phyloP scores from a whole-genome alignment of 2,329 filamentous ascomycete species.

The Ceratocystis harringtonii region DNA sequence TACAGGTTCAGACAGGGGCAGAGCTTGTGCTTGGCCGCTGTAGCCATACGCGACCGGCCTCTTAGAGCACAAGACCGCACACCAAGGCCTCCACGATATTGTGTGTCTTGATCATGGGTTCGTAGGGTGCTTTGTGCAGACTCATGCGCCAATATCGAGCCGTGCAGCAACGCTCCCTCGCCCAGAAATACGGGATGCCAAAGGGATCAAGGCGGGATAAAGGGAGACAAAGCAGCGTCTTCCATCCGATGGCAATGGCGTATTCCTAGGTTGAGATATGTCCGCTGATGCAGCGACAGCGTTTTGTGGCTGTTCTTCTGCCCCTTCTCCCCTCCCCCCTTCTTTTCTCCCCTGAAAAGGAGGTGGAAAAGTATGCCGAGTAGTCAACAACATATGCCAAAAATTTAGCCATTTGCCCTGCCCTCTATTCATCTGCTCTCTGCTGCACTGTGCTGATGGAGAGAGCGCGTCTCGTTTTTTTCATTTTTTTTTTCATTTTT shows the following conservation, averaged over 20 bases:
- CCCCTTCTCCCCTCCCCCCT: not conserved
- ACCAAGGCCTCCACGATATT: not conserved
- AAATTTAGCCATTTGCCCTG: not conserved
- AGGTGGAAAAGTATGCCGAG: not conserved
- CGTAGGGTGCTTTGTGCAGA: not conserved
- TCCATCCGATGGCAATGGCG: not conserved
- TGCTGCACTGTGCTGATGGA: not conserved
- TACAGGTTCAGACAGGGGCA: not conserved
- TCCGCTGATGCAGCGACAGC: not conserved
- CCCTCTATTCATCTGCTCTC: not conserved
- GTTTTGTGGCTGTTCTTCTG: not conserved
- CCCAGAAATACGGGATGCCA: not conserved
- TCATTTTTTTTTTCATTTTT: not conserved
- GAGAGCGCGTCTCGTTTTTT: not conserved
- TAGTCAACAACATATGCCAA: not conserved
- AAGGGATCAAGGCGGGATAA: not conserved
- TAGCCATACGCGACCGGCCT: not conserved
- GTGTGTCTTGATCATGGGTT: not conserved
- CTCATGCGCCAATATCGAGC: not conserved
- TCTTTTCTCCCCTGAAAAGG: not conserved
- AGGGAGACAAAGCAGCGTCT: not conserved
- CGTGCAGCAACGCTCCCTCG: not conserved
- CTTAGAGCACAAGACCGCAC: not conserved
- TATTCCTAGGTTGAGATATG: not conserved
- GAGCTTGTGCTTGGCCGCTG: not conserved